phyloP scores from a whole-genome alignment of 1,284 basidiomycete species.

The Phenoliferia sp. region DNA sequence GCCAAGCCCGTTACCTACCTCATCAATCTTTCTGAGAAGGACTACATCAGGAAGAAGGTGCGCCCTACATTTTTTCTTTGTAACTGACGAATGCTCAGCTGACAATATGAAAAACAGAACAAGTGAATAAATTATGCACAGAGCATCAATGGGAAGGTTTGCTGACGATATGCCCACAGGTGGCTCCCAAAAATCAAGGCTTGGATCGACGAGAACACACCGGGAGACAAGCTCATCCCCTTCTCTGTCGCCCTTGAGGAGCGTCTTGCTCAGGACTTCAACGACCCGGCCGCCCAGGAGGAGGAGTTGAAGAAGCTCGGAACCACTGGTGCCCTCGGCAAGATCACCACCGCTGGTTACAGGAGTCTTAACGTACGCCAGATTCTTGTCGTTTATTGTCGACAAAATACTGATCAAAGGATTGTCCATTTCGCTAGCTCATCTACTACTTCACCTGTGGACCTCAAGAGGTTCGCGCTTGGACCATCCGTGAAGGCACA shows the following conservation, averaged over 20 bases:
- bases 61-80: neutral
- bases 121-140: too few species aligned
- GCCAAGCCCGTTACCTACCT: conserved; percentile 98
- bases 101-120: conserved; percentile 49
- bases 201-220: conserved; percentile 97
- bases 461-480: conserved; percentile 93
- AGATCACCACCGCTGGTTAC: conserved; percentile 91
- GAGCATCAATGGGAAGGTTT: too few species aligned
- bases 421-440: conserved; percentile 50
- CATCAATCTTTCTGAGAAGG: conserved; percentile 92
- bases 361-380: conserved; percentile 69
- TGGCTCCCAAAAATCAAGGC: conserved; percentile 95
- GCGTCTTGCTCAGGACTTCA: conserved; percentile 63
- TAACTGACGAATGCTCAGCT: neutral
- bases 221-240: conserved; percentile 91
- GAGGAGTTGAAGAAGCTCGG: conserved; percentile 69
- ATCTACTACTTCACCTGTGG: conserved; percentile 98
- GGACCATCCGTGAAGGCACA: conserved; percentile 90
- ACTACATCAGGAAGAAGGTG: conserved; percentile 88
- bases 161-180: too few species aligned
- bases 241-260: conserved; percentile 97
- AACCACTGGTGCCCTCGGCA: conserved; percentile 67
- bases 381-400: conserved; percentile 22
- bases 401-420: neutral
- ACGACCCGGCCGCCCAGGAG: conserved; percentile 56